Evolutionary conservation across 306 rosid genomes (phyloP), one percentile per base, ranked within the genome.

Genomic region (Rosa persica): DNA sequence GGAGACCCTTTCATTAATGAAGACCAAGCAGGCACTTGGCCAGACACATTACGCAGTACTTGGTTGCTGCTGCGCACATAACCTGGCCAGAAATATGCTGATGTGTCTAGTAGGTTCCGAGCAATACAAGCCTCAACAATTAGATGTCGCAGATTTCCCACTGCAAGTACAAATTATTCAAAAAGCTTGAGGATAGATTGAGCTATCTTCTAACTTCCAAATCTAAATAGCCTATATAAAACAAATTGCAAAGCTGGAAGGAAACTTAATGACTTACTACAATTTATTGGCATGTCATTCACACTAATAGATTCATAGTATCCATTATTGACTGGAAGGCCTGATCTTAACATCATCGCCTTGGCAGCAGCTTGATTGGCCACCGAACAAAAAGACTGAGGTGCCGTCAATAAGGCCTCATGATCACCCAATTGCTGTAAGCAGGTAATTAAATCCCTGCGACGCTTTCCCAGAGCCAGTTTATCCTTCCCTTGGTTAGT

Each of bases 321-420:
- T 62, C 88, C 93, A 79, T 77, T 83, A 72, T 85, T 67, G 77
- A 82, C 90, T 72, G 93, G 74, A 79, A 87, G 85, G 67, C 93
- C 90, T 61, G 98, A 86, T 68, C 87, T 74, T 75, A 82, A 87
- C 92, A 89, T 77, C 75, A 83, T 83, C 75, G 97, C 97, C 88
- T 92, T 94, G 80, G 89, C 88, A 74, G 97, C 96, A 87, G 98
- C 98, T 86, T 94, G 92, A 89, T 94, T 94, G 78, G 89, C 97
- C 60, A 78, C 89, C 58, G 61, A 76, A 80, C 65, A 71, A 84
- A 88, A 86, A 83, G 86, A 79, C 78, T 84, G 91, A 79, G 97
- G 96, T 62, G 97, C 86, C 73, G 82, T 83, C 80, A 94, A 78
- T 78, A 94, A 89, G 88, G 76, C 65, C 71, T 87, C 90, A 73